A percentile compares a stretch with the other conserved stretches of the same genome.
These are phyloP conservation scores for Candida glucosophila DNA, from an alignment of 1,139 yeast genomes.

Conservation along the genomic window DNA sequence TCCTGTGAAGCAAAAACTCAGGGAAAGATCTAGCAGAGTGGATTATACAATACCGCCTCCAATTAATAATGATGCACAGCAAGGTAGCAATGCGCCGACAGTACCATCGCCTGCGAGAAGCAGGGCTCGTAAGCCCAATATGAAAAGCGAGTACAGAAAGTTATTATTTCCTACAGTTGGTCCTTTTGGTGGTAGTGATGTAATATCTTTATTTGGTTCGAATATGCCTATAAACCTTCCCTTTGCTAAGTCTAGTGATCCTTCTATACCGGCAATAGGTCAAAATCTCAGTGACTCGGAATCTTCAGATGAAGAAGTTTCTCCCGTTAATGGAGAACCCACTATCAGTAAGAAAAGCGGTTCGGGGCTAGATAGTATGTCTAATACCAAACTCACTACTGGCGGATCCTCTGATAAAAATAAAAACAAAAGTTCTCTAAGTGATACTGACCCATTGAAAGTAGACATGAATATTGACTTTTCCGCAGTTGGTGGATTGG, in stretches of 20 bases:
- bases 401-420: conserved; percentile 18
- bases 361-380: conserved; percentile 11
- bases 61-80: conserved; percentile 35
- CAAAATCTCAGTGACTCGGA: conserved; percentile 50
- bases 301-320: conserved; percentile 59
- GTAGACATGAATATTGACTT: conserved; percentile 91
- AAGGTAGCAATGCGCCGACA: too few relatives aligned
- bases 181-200: conserved; percentile 93
- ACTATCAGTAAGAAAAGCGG: conserved; percentile 17
- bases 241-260: conserved; percentile 25
- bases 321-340: conserved; percentile 32
- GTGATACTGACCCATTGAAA: conserved; percentile 94
- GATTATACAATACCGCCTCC: conserved; percentile 90
- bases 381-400: conserved; percentile 28
- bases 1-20: conserved; percentile 51
- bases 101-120: conserved; percentile 9
- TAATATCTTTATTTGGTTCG: conserved; percentile 64
- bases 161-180: conserved; percentile 92
- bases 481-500: conserved; percentile 86
- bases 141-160: conserved; percentile 42
- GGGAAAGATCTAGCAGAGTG: conserved; percentile 66
- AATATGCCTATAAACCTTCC: conserved; percentile 48
- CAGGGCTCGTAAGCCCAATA: conserved; percentile 22
- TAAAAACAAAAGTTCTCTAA: conserved; percentile 58
- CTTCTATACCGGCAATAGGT: conserved; percentile 40